Evolutionary conservation across 2,329 filamentous ascomycete species (phyloP), one percentile per base, ranked within the genome.

Genomic region (Pyrenophora seminiperda): DNA sequence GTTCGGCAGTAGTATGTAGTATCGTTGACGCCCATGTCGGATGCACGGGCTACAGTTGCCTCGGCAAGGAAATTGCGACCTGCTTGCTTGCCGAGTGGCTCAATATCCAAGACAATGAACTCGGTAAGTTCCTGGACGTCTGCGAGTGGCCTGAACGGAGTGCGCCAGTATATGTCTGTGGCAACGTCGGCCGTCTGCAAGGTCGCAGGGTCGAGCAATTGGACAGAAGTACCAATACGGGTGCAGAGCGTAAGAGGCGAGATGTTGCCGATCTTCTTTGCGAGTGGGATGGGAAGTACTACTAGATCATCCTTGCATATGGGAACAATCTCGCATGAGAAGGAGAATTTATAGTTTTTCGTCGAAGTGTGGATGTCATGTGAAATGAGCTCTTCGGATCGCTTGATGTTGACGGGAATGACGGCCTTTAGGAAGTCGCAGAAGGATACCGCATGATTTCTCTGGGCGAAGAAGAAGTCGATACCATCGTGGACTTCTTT

Each of bases 241-340:
- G 92, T 84, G 79, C 94, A 97, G 30, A 99, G 79, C 1, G 88
- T 84, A 30, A 99, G 79, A 3, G 94, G 94, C 1, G 86, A 83
- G 64, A 97, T 96, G 73, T 96, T 97, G 56, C 94, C 92, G 42
- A 89, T 79, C 47, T 87, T 85, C 73, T 91, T 94, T 11, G 94
- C 94, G 51, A 97, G 79, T 62, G 91, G 91, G 56, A 96, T 86
- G 1, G 94, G 94, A 29, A 99, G 78, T 1, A 90, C 92, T n/a
- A 99, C 90, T 20, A 99, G 79, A 70, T 99, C 94, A 65, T 99
- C 94, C 75, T 97, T 96, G 80, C 94, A 97, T 41, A 99, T 91
- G 1, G 94, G 94, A 19, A 97, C 87, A 40, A 99, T 75, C 70
- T 97, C 90, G 45, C 88, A 85, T 0, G 91, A 95, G 75, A 86